Conservation (phyloP, 1,139 yeast genomes). For the Blastobotrys indianensis region DNA sequence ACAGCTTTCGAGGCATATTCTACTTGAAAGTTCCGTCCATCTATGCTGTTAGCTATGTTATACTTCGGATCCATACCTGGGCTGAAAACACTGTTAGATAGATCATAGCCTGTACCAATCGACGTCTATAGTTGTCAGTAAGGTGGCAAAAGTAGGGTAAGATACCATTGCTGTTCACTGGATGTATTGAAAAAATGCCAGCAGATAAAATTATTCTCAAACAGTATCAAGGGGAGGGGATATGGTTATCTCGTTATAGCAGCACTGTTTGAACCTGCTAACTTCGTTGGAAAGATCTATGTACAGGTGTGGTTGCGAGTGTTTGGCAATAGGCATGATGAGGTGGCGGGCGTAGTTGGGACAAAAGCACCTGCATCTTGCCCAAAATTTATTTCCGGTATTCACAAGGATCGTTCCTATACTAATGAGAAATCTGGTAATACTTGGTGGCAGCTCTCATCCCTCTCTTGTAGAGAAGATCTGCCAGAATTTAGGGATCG, state of each 20-base stretch:
- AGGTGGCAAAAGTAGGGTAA: not conserved
- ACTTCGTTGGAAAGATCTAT: no score
- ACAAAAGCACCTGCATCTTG: no score
- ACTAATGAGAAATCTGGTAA: constrained; percentile 66
- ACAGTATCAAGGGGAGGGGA: no score
- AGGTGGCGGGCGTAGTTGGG: no score
- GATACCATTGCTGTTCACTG: no score
- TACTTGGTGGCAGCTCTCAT: constrained; percentile 72
- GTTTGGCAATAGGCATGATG: no score
- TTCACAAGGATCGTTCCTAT: not conserved
- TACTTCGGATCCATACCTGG: constrained; percentile 29
- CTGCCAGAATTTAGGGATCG: constrained; percentile 57
- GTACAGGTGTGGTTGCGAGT: no score
- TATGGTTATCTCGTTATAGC: no score
- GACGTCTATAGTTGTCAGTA: constrained; percentile 50
- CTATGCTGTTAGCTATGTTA: constrained; percentile 33
- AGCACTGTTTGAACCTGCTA: no score
- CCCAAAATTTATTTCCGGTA: no score
- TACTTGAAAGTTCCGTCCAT: constrained; percentile 97
- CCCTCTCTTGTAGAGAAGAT: constrained; percentile 57
- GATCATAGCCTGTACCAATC: constrained; percentile 95
- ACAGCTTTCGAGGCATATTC: constrained; percentile 98
- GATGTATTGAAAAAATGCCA: no score
- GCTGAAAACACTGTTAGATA: constrained; percentile 81
- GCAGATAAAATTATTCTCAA: no score